These are phyloP conservation scores for Amphicarpaea edgeworthii DNA, from an alignment of 306 rosid species.

Conservation along the genomic window DNA sequence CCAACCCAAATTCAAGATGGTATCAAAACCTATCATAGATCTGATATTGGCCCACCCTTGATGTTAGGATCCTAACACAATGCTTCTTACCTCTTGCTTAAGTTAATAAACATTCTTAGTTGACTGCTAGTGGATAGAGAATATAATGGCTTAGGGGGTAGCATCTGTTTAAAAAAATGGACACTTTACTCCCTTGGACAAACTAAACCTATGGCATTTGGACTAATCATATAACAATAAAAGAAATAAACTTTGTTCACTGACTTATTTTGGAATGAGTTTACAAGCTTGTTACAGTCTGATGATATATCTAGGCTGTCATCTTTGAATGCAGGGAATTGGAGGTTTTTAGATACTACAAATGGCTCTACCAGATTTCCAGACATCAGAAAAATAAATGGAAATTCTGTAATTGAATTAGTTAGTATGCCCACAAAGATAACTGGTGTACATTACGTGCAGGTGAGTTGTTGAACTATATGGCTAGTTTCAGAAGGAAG, in stretches of 20 bases:
- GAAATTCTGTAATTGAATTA: slow-evolving; percentile 88
- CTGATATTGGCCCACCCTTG: not conserved
- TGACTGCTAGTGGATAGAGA: slow-evolving; percentile 15
- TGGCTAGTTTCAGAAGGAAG: slow-evolving; percentile 37
- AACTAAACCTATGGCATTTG: slow-evolving; percentile 34
- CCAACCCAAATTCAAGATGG: not conserved
- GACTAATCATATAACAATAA: not conserved
- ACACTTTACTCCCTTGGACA: slow-evolving; percentile 30
- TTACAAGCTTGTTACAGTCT: slow-evolving; percentile 26
- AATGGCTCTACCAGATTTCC: slow-evolving; percentile 85
- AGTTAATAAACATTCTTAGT: slow-evolving; percentile 18
- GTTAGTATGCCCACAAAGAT: slow-evolving; percentile 92
- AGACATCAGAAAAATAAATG: slow-evolving; percentile 81
- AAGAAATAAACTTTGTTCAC: slow-evolving; percentile 4
- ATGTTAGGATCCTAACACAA: not conserved
- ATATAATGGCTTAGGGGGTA: slow-evolving; percentile 28
- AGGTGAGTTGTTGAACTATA: slow-evolving; percentile 68
- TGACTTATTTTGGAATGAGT: slow-evolving; percentile 26
- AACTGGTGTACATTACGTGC: slow-evolving; percentile 95
- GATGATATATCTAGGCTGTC: slow-evolving; percentile 25
- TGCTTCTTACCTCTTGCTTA: slow-evolving; percentile 19
- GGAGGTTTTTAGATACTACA: slow-evolving; percentile 83
- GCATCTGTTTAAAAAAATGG: slow-evolving; percentile 9
- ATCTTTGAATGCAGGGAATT: slow-evolving; percentile 74
- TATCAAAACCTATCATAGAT: not conserved